Conservation (phyloP, 2,329 filamentous ascomycete species). For the Claviceps arundinis region DNA sequence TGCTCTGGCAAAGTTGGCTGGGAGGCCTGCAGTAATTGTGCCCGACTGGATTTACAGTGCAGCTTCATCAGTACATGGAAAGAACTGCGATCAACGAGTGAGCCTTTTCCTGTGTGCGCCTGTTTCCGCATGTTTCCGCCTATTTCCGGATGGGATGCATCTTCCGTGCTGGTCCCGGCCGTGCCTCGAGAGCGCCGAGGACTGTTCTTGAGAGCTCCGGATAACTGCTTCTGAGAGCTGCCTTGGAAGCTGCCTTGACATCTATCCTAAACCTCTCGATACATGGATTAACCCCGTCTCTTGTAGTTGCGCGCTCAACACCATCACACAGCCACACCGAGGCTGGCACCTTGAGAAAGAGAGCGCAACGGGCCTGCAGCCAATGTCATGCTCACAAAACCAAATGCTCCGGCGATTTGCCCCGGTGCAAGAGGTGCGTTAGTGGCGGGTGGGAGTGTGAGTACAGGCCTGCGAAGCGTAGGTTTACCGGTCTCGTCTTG, state of each 20-base stretch:
- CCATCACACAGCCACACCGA: slow-evolving; percentile 28
- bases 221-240: background rate
- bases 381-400: slow-evolving; percentile 30
- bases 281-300: background rate
- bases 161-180: no score
- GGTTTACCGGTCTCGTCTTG: slow-evolving; percentile 21
- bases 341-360: slow-evolving; percentile 27
- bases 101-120: background rate
- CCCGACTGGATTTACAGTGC: slow-evolving; percentile 23
- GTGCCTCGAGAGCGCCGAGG: no score
- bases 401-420: slow-evolving; percentile 28
- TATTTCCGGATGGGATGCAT: background rate
- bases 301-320: slow-evolving; percentile 23
- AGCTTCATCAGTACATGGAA: slow-evolving; percentile 17
- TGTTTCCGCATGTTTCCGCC: background rate
- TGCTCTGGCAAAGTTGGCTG: slow-evolving; percentile 24
- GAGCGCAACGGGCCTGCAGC: slow-evolving; percentile 28
- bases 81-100: slow-evolving; percentile 10
- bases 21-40: slow-evolving; percentile 25
- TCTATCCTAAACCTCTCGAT: no score
- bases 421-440: slow-evolving; percentile 26
- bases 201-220: background rate
- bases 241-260: background rate
- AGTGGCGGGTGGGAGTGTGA: slow-evolving; percentile 22
- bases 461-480: slow-evolving; percentile 25